A percentile compares a stretch with the other conserved stretches of the same genome.
phyloP scores from a whole-genome alignment of 257 asterid species.

The Jacaranda copaia region DNA sequence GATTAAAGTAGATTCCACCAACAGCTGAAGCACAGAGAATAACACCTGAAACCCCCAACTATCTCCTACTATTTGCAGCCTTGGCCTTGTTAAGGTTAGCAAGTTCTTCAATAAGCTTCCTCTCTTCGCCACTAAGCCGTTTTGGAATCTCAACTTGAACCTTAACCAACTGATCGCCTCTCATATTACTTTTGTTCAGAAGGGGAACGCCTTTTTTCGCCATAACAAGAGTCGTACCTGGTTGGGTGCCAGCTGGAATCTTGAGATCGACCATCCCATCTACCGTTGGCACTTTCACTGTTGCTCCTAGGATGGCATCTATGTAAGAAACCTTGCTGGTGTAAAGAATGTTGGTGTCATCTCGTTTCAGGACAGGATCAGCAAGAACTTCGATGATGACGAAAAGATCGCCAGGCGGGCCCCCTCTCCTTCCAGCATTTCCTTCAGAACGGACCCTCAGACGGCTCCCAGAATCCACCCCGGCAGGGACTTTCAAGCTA shows the following conservation, averaged over 20 bases:
- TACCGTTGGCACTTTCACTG: conserved; percentile 86
- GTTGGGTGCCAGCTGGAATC: conserved; percentile 92
- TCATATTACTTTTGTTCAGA: conserved; percentile 73
- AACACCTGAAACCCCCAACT: conserved; percentile 15
- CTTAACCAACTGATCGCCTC: conserved; percentile 97
- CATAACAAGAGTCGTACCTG: conserved; percentile 93
- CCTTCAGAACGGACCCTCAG: conserved; percentile 93
- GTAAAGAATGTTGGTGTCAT: conserved; percentile 83
- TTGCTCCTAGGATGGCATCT: conserved; percentile 90
- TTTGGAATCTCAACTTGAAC: conserved; percentile 99
- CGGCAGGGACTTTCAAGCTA: conserved; percentile 93
- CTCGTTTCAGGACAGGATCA: conserved; percentile 84
- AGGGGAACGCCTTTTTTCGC: conserved; percentile 89
- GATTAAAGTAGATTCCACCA: conserved; percentile 1
- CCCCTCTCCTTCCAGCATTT: conserved; percentile 89
- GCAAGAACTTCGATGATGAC: conserved; percentile 79
- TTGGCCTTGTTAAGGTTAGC: conserved; percentile 76
- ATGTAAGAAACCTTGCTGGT: conserved; percentile 86
- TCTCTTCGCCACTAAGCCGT: conserved; percentile 85
- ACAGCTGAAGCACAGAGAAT: conserved; percentile 10
- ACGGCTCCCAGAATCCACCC: conserved; percentile 91
- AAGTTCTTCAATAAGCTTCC: conserved; percentile 90
- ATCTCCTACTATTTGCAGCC: conserved; percentile 69
- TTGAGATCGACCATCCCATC: conserved; percentile 91
- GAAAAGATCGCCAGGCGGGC: conserved; percentile 92